These are phyloP conservation scores for Rhazya stricta DNA, from an alignment of 257 asterid genomes.

Conservation along the genomic window DNA sequence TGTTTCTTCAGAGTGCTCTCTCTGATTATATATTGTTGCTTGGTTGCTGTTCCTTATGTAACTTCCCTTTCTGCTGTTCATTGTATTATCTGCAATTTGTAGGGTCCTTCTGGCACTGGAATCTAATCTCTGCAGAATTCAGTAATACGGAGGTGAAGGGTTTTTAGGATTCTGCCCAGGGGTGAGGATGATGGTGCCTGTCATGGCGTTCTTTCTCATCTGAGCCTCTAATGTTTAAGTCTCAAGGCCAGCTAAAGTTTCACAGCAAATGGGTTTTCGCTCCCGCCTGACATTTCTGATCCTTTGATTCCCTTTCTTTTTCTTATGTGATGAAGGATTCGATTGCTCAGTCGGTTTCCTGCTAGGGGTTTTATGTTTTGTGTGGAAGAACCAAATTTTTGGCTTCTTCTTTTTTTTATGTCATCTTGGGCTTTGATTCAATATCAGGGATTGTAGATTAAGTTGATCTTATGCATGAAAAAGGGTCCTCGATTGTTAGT, in stretches of 20 bases:
- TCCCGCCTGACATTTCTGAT: background rate
- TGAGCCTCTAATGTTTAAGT: slow-evolving; percentile 4
- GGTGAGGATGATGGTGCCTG: slow-evolving; percentile 4
- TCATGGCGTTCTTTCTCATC: background rate
- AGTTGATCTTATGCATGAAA: background rate
- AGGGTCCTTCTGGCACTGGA: background rate
- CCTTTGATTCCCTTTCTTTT: background rate
- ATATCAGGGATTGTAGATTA: background rate
- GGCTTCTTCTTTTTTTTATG: background rate
- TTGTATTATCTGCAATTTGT: slow-evolving; percentile 2
- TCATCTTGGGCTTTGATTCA: background rate
- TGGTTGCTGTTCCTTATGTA: background rate
- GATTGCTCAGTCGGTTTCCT: background rate
- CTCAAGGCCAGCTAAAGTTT: slow-evolving; percentile 1
- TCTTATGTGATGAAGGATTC: slow-evolving; percentile 1
- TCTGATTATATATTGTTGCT: background rate
- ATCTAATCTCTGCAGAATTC: background rate
- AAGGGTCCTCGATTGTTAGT: background rate
- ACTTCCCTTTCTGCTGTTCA: background rate
- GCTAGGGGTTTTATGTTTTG: background rate
- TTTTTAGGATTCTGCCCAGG: background rate
- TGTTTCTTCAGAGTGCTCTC: background rate
- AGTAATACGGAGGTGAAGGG: background rate
- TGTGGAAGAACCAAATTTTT: background rate
- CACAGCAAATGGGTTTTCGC: background rate